A percentile compares a stretch with the other conserved stretches of the same genome.
phyloP scores from a whole-genome alignment of 805 yeast genomes.

The Suhomyces sp. region DNA sequence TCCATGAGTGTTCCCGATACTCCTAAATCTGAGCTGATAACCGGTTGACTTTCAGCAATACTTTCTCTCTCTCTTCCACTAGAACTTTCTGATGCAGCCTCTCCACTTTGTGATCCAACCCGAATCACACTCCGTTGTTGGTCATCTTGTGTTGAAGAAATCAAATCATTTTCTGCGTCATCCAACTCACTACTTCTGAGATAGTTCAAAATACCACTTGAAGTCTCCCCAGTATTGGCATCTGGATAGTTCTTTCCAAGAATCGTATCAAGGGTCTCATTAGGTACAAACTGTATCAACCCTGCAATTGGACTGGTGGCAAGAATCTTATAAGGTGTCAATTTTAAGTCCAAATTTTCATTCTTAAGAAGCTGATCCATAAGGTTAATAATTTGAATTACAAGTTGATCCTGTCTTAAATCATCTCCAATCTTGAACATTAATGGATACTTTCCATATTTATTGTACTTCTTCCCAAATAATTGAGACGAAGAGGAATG shows the following conservation, averaged over 20 bases:
- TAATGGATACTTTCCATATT: slow-evolving; percentile 59
- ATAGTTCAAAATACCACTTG: slow-evolving; percentile 75
- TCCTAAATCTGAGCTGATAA: slow-evolving; percentile 40
- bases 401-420: slow-evolving; percentile 92
- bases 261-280: slow-evolving; percentile 81
- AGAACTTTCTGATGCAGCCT: slow-evolving; percentile 1
- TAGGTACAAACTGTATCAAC: slow-evolving; percentile 90
- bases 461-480: slow-evolving; percentile 31
- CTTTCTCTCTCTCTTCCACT: slow-evolving; percentile 9
- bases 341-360: slow-evolving; percentile 84
- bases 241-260: slow-evolving; percentile 41
- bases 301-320: slow-evolving; percentile 94
- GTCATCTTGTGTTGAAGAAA: too few relatives aligned
- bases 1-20: slow-evolving; percentile 78
- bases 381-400: slow-evolving; percentile 85
- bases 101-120: slow-evolving; percentile 2
- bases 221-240: slow-evolving; percentile 14
- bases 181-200: slow-evolving; percentile 49
- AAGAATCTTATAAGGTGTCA: slow-evolving; percentile 85
- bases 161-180: not conserved
- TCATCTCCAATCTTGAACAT: slow-evolving; percentile 97
- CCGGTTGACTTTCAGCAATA: slow-evolving; percentile 21
- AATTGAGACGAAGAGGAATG: slow-evolving; percentile 27
- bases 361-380: slow-evolving; percentile 87
- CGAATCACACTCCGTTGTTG: slow-evolving; percentile 17